Conservation (phyloP, 805 yeast species). For the Saturnispora galanensis region DNA sequence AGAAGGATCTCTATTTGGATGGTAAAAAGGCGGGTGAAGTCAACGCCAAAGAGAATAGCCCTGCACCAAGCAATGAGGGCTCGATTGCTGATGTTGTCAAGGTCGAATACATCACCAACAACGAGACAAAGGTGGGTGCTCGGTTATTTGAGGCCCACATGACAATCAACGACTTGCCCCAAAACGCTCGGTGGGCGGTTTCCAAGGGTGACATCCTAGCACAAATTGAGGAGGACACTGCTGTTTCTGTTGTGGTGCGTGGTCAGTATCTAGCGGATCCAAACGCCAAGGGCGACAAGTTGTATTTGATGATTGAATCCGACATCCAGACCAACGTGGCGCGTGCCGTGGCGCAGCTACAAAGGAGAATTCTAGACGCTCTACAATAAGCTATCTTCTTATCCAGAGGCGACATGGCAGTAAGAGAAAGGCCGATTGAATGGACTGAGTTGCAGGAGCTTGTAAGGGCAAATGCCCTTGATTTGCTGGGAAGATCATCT, state of each 20-base stretch:
- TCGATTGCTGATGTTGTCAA: background rate
- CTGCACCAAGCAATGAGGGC: background rate
- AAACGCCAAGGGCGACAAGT: conserved; percentile 59
- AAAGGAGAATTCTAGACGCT: conserved; percentile 4
- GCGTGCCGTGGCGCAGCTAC: conserved; percentile 39
- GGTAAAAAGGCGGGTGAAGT: conserved; percentile 24
- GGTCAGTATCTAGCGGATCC: conserved; percentile 56
- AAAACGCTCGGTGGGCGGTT: conserved; percentile 66
- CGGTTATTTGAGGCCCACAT: conserved; percentile 24
- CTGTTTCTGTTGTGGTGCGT: conserved; percentile 69
- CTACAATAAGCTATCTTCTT: background rate
- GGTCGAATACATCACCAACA: conserved; percentile 5
- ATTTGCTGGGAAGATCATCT: conserved; percentile 39
- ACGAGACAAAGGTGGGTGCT: conserved; percentile 5
- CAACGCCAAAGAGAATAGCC: conserved; percentile 12
- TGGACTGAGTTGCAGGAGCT: conserved; percentile 37
- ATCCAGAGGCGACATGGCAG: conserved; percentile 9
- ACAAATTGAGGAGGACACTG: conserved; percentile 59
- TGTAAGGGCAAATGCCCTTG: conserved; percentile 34
- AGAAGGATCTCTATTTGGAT: conserved; percentile 37
- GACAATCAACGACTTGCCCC: conserved; percentile 78
- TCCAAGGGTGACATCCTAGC: conserved; percentile 56
- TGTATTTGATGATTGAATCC: conserved; percentile 73
- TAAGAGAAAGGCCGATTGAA: conserved; percentile 28
- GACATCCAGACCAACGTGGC: conserved; percentile 47